Base-by-base conservation (phyloP, 306 rosid genomes). In the Senna tora region DNA sequence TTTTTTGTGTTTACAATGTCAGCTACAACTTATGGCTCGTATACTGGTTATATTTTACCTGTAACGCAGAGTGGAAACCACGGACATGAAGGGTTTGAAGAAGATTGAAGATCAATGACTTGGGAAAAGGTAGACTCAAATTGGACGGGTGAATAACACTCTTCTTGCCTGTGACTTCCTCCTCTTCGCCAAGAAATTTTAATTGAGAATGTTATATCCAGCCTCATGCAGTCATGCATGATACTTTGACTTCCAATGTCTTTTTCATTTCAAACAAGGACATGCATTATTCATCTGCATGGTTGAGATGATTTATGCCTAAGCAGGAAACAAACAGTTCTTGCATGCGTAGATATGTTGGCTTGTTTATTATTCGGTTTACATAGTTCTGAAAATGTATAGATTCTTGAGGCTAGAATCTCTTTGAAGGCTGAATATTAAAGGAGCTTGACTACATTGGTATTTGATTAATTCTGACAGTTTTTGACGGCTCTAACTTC, bases 191-290 rank as follows among this genome's bases (percentile, higher is more conserved):
- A 56, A 49, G 78, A 65, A 70, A 58, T 79, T 84, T 77, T 63
- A 72, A 77, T 69, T 80, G 75, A 64, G 73, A 71, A 53, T 67
- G 60, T 61, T 69, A 32, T 59, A 32, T 59, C 19, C 41, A 38
- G 65, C 75, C 21, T 65, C 69, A 38, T 42, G 70, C 60, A 67
- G 16, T 65, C 69, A 38, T 42, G 70, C 60, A 67, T 71, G 84
- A 55, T 53, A 79, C 57, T 53, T 81, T 21, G 78, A 81, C 75
- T 79, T 50, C n/a, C n/a, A n/a, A n/a, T n/a, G n/a, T n/a, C n/a
- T n/a, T 50, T 62, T 63, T 67, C 67, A 62, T 85, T 81, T 57
- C 33, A 50, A 53, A 59, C 59, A 79, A 73, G 33, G 56, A 39
- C 62, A 43, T 12, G 67, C 65, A 43, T 58, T 19, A 8, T 51